A percentile compares a stretch with the other conserved stretches of the same genome.
phyloP scores from a whole-genome alignment of 176 grass and related monocot species.

The Luzula sylvatica region DNA sequence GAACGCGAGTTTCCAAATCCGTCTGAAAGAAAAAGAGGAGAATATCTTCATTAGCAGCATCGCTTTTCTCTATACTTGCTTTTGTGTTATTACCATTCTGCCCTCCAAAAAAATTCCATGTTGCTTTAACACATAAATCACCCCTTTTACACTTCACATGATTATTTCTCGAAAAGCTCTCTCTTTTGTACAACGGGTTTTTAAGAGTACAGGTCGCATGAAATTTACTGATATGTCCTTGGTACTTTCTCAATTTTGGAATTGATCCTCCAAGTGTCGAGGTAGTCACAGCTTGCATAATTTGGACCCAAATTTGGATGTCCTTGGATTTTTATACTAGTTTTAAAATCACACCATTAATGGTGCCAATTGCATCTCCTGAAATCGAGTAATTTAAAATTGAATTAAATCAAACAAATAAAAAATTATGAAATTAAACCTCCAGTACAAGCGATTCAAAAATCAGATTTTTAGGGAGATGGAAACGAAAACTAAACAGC shows the following conservation, averaged over 20 bases:
- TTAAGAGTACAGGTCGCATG: slow-evolving; percentile 11
- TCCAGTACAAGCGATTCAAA: no score
- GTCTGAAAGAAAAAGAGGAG: slow-evolving; percentile 93
- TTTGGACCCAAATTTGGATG: slow-evolving; percentile 5
- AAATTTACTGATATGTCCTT: slow-evolving; percentile 16
- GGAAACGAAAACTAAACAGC: no score
- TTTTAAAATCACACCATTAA: slow-evolving; percentile 7
- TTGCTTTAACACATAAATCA: slow-evolving; percentile 16
- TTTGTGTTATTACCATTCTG: slow-evolving; percentile 41
- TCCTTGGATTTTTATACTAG: background rate
- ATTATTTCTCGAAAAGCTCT: background rate
- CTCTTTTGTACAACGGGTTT: slow-evolving; percentile 14
- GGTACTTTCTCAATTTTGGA: slow-evolving; percentile 30
- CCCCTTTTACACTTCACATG: background rate
- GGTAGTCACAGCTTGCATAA: slow-evolving; percentile 45
- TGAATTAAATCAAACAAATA: background rate
- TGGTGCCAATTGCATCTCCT: background rate
- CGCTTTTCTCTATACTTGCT: slow-evolving; percentile 67
- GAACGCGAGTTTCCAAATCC: slow-evolving; percentile 74
- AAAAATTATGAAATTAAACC: no score
- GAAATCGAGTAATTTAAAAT: background rate
- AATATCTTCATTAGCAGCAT: slow-evolving; percentile 92
- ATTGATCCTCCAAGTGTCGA: slow-evolving; percentile 25
- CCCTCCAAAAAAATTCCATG: slow-evolving; percentile 34
- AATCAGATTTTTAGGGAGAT: no score